These are phyloP conservation scores for Kwoniella shivajii DNA, from an alignment of 1,284 basidiomycete species.

Conservation along the genomic window DNA sequence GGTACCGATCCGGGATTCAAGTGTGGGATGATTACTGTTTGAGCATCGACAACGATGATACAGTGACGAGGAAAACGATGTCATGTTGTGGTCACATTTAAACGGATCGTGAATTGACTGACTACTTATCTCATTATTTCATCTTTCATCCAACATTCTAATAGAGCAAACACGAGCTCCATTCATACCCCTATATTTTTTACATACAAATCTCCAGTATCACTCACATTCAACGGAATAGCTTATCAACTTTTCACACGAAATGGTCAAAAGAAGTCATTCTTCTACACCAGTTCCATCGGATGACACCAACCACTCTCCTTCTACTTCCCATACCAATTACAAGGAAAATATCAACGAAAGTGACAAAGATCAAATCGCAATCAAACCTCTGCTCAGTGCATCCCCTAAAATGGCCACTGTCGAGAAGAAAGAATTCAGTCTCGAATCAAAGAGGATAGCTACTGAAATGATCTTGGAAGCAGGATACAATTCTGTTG, in stretches of 20 bases:
- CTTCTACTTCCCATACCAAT: background rate
- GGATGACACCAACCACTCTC: background rate
- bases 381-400: background rate
- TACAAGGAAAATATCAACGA: background rate
- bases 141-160: no score
- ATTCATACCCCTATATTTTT: no score
- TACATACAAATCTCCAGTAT: no score
- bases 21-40: no score
- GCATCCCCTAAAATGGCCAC: background rate
- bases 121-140: no score
- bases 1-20: no score
- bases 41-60: no score
- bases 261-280: background rate
- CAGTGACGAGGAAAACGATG: no score
- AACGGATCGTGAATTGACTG: no score
- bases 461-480: conserved; percentile 4
- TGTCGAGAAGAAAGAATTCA: background rate
- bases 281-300: background rate
- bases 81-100: no score
- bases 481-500: background rate
- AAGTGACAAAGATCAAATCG: background rate
- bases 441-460: background rate
- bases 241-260: background rate
- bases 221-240: background rate
- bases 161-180: no score